Conservation (phyloP, 805 yeast genomes). For the Tetrapisispora arboricola region DNA sequence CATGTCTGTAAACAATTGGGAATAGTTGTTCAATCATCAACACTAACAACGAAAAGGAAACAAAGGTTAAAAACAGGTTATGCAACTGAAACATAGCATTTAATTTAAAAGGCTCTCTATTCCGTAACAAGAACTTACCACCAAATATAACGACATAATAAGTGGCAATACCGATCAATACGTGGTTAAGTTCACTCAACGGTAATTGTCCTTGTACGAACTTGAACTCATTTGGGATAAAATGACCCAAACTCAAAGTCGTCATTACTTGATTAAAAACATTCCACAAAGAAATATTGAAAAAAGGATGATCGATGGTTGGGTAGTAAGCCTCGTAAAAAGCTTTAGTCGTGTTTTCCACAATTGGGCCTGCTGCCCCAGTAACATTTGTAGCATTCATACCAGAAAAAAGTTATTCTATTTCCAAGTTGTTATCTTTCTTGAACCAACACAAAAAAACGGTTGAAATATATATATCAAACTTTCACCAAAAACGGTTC, state of each 20-base stretch:
- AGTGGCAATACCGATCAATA: slow-evolving; percentile 43
- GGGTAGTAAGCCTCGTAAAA: slow-evolving; percentile 17
- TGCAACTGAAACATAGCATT: slow-evolving; percentile 73
- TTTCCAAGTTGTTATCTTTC: no score
- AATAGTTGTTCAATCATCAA: slow-evolving; percentile 75
- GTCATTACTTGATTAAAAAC: slow-evolving; percentile 17
- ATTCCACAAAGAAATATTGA: slow-evolving; percentile 27
- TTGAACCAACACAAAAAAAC: no score
- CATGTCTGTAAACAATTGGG: slow-evolving; percentile 66
- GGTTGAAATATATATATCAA: no score
- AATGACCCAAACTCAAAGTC: slow-evolving; percentile 18
- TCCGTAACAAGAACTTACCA: slow-evolving; percentile 56
- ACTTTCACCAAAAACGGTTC: no score
- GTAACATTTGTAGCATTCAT: not conserved
- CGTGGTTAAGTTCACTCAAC: slow-evolving; percentile 53
- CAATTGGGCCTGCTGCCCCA: not conserved
- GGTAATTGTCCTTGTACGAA: slow-evolving; percentile 58
- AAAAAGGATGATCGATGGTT: slow-evolving; percentile 28
- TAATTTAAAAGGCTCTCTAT: slow-evolving; percentile 59
- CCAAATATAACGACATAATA: slow-evolving; percentile 82
- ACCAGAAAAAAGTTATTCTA: not conserved
- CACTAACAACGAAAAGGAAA: slow-evolving; percentile 55
- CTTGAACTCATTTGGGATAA: slow-evolving; percentile 39
- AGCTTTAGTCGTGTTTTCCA: not conserved
- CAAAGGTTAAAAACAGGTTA: slow-evolving; percentile 61